A percentile compares a stretch with the other conserved stretches of the same genome.
Conservation (phyloP, 208 protist genomes). For the Trypanosoma cruzi region DNA sequence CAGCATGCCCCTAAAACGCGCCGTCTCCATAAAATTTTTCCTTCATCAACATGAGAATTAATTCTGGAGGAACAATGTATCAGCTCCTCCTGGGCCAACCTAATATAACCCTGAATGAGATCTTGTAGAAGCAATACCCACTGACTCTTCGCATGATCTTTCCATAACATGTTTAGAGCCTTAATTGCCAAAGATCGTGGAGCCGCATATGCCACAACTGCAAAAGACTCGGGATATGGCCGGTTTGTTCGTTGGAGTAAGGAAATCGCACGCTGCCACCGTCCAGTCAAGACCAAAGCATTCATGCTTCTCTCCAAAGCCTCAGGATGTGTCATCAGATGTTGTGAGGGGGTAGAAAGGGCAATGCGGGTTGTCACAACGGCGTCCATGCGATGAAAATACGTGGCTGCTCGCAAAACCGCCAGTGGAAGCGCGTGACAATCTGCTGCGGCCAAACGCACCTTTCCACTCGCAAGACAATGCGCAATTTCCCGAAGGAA, state of each 20-base stretch:
- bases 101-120: slow-evolving; percentile 37
- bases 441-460: slow-evolving; percentile 1
- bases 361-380: slow-evolving; percentile 16
- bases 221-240: slow-evolving; percentile 26
- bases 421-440: slow-evolving; percentile 25
- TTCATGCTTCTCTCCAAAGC: slow-evolving; percentile 24
- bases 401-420: slow-evolving; percentile 17
- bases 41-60: neutral
- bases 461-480: slow-evolving; percentile 19
- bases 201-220: slow-evolving; percentile 23
- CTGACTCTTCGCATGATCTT: slow-evolving; percentile 14
- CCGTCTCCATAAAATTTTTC: slow-evolving; percentile 18
- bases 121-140: slow-evolving; percentile 39
- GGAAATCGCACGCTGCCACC: slow-evolving; percentile 28
- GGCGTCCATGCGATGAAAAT: slow-evolving; percentile 24
- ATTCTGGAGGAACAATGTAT: neutral
- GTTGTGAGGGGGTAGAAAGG: slow-evolving; percentile 19
- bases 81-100: slow-evolving; percentile 26
- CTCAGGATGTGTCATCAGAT: slow-evolving; percentile 8
- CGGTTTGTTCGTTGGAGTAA: slow-evolving; percentile 4
- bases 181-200: slow-evolving; percentile 10
- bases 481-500: slow-evolving; percentile 25
- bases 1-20: slow-evolving; percentile 64
- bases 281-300: slow-evolving; percentile 19
- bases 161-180: slow-evolving; percentile 25